phyloP scores from a whole-genome alignment of 371 early-diverging fungal species.

The Batrachochytrium dendrobatidis region DNA sequence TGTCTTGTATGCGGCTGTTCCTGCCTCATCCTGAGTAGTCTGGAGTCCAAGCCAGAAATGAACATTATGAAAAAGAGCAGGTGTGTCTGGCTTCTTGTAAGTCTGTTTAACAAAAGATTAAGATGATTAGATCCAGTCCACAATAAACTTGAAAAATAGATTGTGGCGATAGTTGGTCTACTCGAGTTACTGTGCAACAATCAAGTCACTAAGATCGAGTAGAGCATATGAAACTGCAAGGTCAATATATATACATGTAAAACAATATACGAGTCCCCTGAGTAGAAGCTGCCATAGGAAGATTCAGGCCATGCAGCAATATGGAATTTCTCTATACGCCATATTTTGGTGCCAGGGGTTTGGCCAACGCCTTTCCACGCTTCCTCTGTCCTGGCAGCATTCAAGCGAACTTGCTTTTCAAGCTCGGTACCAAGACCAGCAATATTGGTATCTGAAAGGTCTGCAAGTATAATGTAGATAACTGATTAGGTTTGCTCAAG shows the following conservation, averaged over 20 bases:
- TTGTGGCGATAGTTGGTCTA: too few species aligned
- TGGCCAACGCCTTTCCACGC: constrained; percentile 63
- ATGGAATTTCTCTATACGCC: constrained; percentile 76
- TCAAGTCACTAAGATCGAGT: background rate
- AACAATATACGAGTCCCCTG: constrained; percentile 66
- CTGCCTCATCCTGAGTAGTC: constrained; percentile 69
- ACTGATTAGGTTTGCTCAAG: background rate
- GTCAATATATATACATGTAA: constrained; percentile 49
- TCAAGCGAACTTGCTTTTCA: constrained; percentile 63
- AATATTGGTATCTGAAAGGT: constrained; percentile 62
- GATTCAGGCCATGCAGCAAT: constrained; percentile 56
- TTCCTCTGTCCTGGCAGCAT: constrained; percentile 58
- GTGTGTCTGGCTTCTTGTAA: constrained; percentile 55
- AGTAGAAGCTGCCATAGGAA: constrained; percentile 64
- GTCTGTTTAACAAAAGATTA: constrained; percentile 35
- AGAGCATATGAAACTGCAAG: background rate
- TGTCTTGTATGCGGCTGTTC: constrained; percentile 85
- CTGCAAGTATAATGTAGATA: constrained; percentile 26
- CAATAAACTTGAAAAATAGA: too few species aligned
- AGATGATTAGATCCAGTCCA: too few species aligned
- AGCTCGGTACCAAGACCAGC: constrained; percentile 37
- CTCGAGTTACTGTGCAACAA: too few species aligned
- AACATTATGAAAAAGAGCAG: constrained; percentile 56
- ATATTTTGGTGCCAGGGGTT: constrained; percentile 59
- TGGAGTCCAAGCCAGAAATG: constrained; percentile 82